phyloP scores from a whole-genome alignment of 1,284 basidiomycete species.

The Pseudozyma sp. region DNA sequence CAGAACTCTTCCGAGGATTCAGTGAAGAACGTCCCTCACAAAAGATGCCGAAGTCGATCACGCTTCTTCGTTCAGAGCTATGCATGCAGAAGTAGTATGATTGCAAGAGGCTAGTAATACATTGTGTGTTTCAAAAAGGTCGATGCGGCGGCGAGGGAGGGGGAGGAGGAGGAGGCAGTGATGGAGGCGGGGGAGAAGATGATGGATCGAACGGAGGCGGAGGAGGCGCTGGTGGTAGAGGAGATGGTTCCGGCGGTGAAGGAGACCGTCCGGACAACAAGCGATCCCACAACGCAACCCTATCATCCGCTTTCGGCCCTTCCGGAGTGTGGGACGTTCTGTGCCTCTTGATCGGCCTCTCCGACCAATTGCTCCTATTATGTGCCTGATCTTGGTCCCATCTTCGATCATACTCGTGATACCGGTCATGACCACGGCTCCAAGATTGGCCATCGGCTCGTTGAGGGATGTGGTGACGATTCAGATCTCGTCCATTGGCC shows the following conservation, averaged over 20 bases:
- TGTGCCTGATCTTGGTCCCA: background rate
- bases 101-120: background rate
- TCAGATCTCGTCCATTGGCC: no score
- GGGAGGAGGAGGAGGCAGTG: conserved; percentile 6
- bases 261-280: conserved; percentile 9
- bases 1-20: no score
- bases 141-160: conserved; percentile 5
- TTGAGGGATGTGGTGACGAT: no score
- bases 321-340: background rate
- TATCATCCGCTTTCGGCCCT: background rate
- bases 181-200: conserved; percentile 17
- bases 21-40: no score
- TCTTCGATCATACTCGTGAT: background rate
- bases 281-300: conserved; percentile 19
- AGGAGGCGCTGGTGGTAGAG: background rate
- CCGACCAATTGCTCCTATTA: background rate
- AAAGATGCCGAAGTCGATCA: no score
- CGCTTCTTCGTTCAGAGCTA: no score
- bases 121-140: background rate
- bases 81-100: no score
- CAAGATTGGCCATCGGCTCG: background rate
- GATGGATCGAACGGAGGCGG: conserved; percentile 4
- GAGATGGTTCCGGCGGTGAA: conserved; percentile 11
- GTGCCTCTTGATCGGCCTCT: background rate
- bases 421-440: background rate